A percentile compares a stretch with the other conserved stretches of the same genome.
These are phyloP conservation scores for Tricholoma matsutake DNA, from an alignment of 768 basidiomycete species.

Conservation along the genomic window DNA sequence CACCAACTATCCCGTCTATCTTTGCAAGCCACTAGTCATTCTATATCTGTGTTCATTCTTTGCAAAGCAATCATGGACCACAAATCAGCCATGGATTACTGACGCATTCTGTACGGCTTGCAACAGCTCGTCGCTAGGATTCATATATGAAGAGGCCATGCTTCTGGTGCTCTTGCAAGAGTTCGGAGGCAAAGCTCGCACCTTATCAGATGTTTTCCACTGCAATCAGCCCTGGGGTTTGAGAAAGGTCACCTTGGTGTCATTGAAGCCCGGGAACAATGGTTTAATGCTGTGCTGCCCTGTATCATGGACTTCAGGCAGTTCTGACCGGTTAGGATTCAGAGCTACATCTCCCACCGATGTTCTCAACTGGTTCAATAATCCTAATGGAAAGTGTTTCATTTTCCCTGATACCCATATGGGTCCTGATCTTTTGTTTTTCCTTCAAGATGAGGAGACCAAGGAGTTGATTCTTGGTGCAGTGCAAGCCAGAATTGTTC, in stretches of 20 bases:
- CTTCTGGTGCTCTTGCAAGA: too few relatives aligned
- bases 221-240: not conserved
- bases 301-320: too few relatives aligned
- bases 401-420: constrained; percentile 12
- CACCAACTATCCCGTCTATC: too few relatives aligned
- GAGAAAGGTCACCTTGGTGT: constrained; percentile 4
- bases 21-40: not conserved
- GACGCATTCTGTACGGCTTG: not conserved
- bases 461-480: constrained; percentile 1
- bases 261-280: constrained; percentile 1
- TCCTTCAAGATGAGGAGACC: constrained; percentile 11
- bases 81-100: too few relatives aligned
- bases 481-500: constrained; percentile 3
- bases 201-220: not conserved
- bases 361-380: too few relatives aligned
- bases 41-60: not conserved
- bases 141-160: too few relatives aligned
- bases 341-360: too few relatives aligned
- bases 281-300: constrained; percentile 5
- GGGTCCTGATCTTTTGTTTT: constrained; percentile 7
- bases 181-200: too few relatives aligned
- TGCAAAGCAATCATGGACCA: too few relatives aligned
- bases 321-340: too few relatives aligned
- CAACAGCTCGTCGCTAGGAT: constrained; percentile 1
- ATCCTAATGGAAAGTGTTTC: too few relatives aligned